Evolutionary conservation across 305 asterid species (phyloP).

Genomic region (Galium porrigens): DNA sequence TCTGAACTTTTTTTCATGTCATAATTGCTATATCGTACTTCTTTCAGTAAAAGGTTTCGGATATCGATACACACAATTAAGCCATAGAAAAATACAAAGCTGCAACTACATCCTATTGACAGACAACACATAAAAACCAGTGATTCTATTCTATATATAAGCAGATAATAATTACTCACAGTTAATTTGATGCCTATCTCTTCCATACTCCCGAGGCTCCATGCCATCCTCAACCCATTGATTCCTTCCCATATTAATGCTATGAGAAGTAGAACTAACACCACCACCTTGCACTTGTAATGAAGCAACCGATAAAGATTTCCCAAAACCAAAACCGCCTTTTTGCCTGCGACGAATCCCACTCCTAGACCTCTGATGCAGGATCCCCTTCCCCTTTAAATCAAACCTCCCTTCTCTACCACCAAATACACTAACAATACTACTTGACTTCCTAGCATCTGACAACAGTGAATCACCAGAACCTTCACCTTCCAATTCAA

Average conservation of each 20-base stretch:
- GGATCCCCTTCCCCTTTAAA: conserved; percentile 52
- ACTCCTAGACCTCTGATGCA: conserved; percentile 33
- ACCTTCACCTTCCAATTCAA: conserved; percentile 49
- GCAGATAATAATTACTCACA: conserved; percentile 25
- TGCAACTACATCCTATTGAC: not conserved
- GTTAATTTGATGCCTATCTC: conserved; percentile 23
- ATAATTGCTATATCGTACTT: not conserved
- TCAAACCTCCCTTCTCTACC: conserved; percentile 31
- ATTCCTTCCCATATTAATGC: conserved; percentile 22
- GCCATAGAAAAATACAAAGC: conserved; percentile 1
- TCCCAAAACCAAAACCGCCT: conserved; percentile 25
- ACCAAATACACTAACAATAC: conserved; percentile 17
- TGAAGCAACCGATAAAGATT: conserved; percentile 28
- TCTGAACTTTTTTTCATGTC: not conserved
- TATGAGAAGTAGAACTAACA: conserved; percentile 17
- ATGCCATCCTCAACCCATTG: conserved; percentile 20
- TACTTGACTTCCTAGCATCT: conserved; percentile 27
- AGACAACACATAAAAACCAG: not conserved
- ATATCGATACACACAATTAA: not conserved
- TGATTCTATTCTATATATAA: not conserved
- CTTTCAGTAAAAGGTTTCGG: not conserved
- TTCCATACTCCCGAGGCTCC: conserved; percentile 20
- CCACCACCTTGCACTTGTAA: conserved; percentile 19
- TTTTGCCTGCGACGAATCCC: conserved; percentile 35
- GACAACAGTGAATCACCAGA: conserved; percentile 43